Conservation (phyloP, 2,329 filamentous ascomycete genomes). For the Neopestalotiopsis rosae region DNA sequence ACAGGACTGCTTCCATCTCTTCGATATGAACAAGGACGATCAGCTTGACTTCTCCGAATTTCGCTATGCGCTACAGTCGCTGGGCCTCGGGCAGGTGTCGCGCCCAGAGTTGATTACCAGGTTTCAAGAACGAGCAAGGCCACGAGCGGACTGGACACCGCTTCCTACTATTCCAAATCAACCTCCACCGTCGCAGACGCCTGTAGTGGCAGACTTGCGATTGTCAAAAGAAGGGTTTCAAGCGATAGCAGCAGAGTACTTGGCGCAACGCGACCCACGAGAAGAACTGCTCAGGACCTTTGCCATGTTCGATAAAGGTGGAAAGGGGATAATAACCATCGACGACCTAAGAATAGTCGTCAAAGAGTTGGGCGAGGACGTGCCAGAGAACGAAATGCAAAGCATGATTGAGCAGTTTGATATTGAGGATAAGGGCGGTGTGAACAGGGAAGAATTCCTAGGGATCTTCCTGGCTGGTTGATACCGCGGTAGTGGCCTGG, state of each 20-base stretch:
- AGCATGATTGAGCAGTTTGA: constrained; percentile 99
- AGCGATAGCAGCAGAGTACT: constrained; percentile 77
- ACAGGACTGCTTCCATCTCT: constrained; percentile 77
- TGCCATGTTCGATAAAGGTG: constrained; percentile 88
- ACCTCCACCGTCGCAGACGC: constrained; percentile 54
- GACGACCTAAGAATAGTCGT: constrained; percentile 88
- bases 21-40: constrained; percentile 94
- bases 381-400: constrained; percentile 89
- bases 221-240: constrained; percentile 77
- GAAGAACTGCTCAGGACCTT: constrained; percentile 94
- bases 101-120: constrained; percentile 84
- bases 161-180: constrained; percentile 47
- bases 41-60: constrained; percentile 98
- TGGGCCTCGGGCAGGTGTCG: constrained; percentile 84
- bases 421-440: constrained; percentile 86
- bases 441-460: constrained; percentile 72
- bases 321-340: constrained; percentile 88
- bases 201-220: constrained; percentile 70
- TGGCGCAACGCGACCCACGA: constrained; percentile 81
- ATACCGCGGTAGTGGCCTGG: constrained; percentile 15
- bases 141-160: constrained; percentile 63
- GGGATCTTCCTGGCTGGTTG: constrained; percentile 53
- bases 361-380: constrained; percentile 86
- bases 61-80: constrained; percentile 92
- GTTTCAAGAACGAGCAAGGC: constrained; percentile 80